phyloP scores from a whole-genome alignment of 371 early-diverging fungal genomes.

The Haplosporangium sp. region DNA sequence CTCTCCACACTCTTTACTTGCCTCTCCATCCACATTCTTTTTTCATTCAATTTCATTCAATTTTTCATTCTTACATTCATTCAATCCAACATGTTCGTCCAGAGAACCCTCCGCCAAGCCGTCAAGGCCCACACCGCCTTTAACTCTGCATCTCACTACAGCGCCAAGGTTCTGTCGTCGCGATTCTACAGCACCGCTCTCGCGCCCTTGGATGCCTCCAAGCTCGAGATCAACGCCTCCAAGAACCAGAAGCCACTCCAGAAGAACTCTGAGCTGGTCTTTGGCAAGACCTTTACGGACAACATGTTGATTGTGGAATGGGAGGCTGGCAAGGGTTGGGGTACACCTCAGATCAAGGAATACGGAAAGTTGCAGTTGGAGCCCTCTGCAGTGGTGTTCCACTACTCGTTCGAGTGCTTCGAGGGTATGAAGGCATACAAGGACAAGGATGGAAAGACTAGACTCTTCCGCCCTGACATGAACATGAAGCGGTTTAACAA shows the following conservation, averaged over 20 bases:
- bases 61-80: neutral
- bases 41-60: neutral
- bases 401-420: slow-evolving; percentile 94
- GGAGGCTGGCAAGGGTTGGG: slow-evolving; percentile 84
- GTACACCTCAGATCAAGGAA: slow-evolving; percentile 77
- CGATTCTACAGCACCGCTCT: slow-evolving; percentile 37
- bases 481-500: slow-evolving; percentile 87
- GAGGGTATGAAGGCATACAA: slow-evolving; percentile 95
- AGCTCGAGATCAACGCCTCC: slow-evolving; percentile 57
- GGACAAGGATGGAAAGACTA: slow-evolving; percentile 82
- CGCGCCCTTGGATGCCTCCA: slow-evolving; percentile 58
- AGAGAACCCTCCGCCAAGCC: slow-evolving; percentile 49
- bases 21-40: neutral
- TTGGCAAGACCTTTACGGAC: slow-evolving; percentile 93
- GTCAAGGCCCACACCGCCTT: slow-evolving; percentile 42
- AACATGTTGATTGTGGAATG: slow-evolving; percentile 93
- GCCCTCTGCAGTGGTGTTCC: slow-evolving; percentile 91
- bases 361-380: slow-evolving; percentile 85
- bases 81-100: slow-evolving; percentile 39
- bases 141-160: slow-evolving; percentile 18
- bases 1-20: neutral
- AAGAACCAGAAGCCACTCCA: slow-evolving; percentile 69
- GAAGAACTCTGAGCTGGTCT: slow-evolving; percentile 84
- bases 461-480: slow-evolving; percentile 91
- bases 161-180: slow-evolving; percentile 38